Base-by-base conservation (phyloP, 2,329 filamentous ascomycete species). In the Blastomyces emzantsi region DNA sequence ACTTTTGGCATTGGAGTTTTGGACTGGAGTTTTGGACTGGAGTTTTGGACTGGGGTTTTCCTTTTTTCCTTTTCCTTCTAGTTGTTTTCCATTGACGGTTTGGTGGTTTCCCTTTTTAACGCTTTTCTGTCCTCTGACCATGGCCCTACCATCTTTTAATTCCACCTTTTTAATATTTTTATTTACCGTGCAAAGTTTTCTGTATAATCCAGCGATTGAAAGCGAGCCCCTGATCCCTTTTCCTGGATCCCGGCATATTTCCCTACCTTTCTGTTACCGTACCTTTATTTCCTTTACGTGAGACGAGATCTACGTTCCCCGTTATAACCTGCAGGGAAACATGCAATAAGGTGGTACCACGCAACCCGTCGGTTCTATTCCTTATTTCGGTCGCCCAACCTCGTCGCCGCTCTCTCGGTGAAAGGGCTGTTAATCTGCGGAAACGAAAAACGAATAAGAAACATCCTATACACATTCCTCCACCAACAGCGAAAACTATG, bases 251-350 rank as follows among this genome's bases (percentile, higher is more conserved):
- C 28, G 15, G 1, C 15, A 36, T 55, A n/a, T 13, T 54, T 54
- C 17, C 19, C 17, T 15, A 17, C 28, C 13, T 54, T 30, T 54
- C 13, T 30, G 25, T 17, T 54, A 33, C n/a, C 30, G 7, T 36
- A 22, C 33, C 33, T 41, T 25, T n/a, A 7, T 57, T 57, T 55
- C 28, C 5, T 30, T 25, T 25, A 41, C 11, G n/a, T 41, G 33
- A 60, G 41, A 60, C 58, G 58, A 49, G 41, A 60, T 49, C 41
- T 47, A 49, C 57, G 41, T 60, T 60, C 8, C 45, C 25, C 30
- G 8, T 49, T 30, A 13, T 33, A 13, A 3, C 30, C 11, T 39
- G 33, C 54, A 30, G 30, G 30, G 30, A 56, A 56, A 36, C n/a
- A 11, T 25, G 22, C 4, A 13, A 3, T 7, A 36, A 28, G 19